These are phyloP conservation scores for Rheum nobile DNA, from an alignment of 148 eudicot genomes.

Conservation along the genomic window DNA sequence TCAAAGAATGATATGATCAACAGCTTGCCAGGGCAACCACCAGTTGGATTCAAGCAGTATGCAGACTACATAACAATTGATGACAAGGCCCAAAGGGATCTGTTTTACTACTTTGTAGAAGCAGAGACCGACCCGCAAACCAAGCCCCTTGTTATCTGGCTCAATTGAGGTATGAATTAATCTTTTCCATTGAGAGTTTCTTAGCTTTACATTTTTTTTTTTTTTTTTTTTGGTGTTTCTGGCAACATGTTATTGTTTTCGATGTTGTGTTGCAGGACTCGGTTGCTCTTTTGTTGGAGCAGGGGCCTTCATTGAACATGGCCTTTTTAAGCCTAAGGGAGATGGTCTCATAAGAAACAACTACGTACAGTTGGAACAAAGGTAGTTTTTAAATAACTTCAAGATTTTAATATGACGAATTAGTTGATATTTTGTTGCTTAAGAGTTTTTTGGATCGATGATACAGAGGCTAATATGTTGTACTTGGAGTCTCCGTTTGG, in stretches of 20 bases:
- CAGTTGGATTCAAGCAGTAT: too few species aligned
- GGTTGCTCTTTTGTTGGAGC: neutral
- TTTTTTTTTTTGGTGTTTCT: too few species aligned
- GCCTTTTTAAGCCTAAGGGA: slow-evolving; percentile 1
- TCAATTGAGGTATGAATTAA: too few species aligned
- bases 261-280: neutral
- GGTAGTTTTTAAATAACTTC: neutral
- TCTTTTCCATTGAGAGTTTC: too few species aligned
- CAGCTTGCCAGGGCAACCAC: neutral
- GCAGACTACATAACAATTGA: too few species aligned
- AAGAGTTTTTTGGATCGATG: neutral
- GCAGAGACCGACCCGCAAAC: too few species aligned
- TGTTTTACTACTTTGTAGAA: too few species aligned
- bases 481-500: slow-evolving; percentile 4
- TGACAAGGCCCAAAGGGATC: too few species aligned
- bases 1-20: neutral
- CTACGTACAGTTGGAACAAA: slow-evolving; percentile 6
- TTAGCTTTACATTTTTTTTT: neutral
- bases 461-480: slow-evolving; percentile 3
- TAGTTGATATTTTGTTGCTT: neutral
- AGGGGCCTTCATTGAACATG: neutral
- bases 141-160: too few species aligned
- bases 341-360: neutral
- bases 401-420: neutral
- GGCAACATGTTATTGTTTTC: neutral